Conservation (phyloP, 805 yeast genomes). For the Kuraishia piskuri region DNA sequence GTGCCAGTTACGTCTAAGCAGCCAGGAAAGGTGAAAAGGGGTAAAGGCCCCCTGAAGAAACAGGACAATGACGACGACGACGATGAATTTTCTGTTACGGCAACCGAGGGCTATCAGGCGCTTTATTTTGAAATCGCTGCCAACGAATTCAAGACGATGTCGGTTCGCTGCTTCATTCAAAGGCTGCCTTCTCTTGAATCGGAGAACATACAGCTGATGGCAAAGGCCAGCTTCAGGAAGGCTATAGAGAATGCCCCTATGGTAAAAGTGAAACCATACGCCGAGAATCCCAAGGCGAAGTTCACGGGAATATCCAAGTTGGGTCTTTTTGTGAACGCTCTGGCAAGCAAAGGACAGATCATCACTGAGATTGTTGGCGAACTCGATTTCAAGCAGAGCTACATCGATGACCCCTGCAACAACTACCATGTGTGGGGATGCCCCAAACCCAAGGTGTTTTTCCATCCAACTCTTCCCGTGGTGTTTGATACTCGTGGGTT, state of each 20-base stretch:
- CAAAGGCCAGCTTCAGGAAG: slow-evolving; percentile 13
- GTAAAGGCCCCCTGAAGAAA: slow-evolving; percentile 19
- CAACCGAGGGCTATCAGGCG: slow-evolving; percentile 40
- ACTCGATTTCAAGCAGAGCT: slow-evolving; percentile 54
- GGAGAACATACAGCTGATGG: slow-evolving; percentile 14
- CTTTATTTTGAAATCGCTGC: slow-evolving; percentile 38
- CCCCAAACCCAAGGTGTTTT: slow-evolving; percentile 49
- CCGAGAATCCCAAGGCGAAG: slow-evolving; percentile 50
- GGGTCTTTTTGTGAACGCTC: slow-evolving; percentile 42
- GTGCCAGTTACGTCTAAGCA: slow-evolving; percentile 20
- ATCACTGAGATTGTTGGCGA: slow-evolving; percentile 68
- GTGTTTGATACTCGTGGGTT: slow-evolving; percentile 71
- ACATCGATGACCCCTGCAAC: slow-evolving; percentile 57
- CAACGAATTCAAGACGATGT: slow-evolving; percentile 34
- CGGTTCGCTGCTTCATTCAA: slow-evolving; percentile 19
- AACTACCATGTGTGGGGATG: slow-evolving; percentile 74
- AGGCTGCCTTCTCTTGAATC: slow-evolving; percentile 16
- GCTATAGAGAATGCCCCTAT: slow-evolving; percentile 9
- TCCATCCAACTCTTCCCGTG: slow-evolving; percentile 52
- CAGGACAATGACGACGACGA: slow-evolving; percentile 23
- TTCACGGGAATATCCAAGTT: slow-evolving; percentile 63
- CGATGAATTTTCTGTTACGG: slow-evolving; percentile 35
- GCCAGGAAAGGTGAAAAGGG: slow-evolving; percentile 30
- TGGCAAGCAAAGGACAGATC: slow-evolving; percentile 36
- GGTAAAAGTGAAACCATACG: slow-evolving; percentile 39